Conservation (phyloP, 495 filamentous ascomycete genomes). For the Podospora conica region DNA sequence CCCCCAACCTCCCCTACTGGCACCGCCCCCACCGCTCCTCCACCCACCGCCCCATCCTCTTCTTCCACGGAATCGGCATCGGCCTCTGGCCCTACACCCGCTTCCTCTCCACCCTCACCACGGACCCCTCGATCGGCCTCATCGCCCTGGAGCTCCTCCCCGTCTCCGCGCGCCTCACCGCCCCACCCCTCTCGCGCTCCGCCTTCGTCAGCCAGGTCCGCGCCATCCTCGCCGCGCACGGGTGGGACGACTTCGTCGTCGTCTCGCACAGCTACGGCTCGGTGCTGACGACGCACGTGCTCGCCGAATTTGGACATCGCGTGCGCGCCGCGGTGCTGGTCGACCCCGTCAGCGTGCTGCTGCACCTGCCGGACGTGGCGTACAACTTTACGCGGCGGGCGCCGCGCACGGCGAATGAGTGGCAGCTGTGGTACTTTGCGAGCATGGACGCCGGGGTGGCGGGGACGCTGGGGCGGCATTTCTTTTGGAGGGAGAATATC, state of each 20-base stretch:
- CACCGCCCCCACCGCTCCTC: slow-evolving; percentile 54
- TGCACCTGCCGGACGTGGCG: slow-evolving; percentile 63
- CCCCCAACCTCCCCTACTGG: slow-evolving; percentile 53
- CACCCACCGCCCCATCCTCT: slow-evolving; percentile 51
- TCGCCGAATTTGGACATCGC: slow-evolving; percentile 35
- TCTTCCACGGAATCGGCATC: slow-evolving; percentile 67
- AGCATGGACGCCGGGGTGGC: slow-evolving; percentile 57
- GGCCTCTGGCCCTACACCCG: slow-evolving; percentile 56
- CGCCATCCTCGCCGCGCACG: slow-evolving; percentile 48
- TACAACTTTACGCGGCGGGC: slow-evolving; percentile 60
- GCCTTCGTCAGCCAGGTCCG: slow-evolving; percentile 48
- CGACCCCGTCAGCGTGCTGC: slow-evolving; percentile 59
- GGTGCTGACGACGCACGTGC: slow-evolving; percentile 56
- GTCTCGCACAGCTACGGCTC: slow-evolving; percentile 59
- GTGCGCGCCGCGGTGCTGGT: slow-evolving; percentile 50
- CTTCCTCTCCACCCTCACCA: slow-evolving; percentile 49
- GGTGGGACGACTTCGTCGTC: slow-evolving; percentile 46
- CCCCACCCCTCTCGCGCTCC: slow-evolving; percentile 35
- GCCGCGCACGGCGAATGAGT: slow-evolving; percentile 53
- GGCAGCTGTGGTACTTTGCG: slow-evolving; percentile 62
- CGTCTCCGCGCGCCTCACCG: slow-evolving; percentile 54
- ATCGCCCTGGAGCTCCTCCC: slow-evolving; percentile 61
- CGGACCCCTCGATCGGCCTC: slow-evolving; percentile 46
- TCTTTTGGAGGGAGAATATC: slow-evolving; percentile 64
- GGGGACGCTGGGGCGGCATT: slow-evolving; percentile 52